A percentile compares a stretch with the other conserved stretches of the same genome.
Conservation (phyloP, 306 rosid genomes). For the Acacia confusa region DNA sequence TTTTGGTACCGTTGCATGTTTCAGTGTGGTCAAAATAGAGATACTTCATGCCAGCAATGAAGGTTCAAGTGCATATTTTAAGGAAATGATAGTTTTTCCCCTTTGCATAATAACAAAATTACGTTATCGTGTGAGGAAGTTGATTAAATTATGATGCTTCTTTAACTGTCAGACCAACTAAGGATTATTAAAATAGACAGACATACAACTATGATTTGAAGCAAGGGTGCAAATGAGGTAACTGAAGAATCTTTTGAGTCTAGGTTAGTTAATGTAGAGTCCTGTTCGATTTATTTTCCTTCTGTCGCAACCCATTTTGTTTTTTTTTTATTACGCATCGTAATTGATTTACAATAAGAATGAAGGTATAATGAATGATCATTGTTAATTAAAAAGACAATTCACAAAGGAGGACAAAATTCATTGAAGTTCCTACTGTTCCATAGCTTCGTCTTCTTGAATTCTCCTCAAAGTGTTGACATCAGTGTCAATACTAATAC, state of each 20-base stretch:
- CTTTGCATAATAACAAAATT: background rate
- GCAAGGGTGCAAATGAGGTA: background rate
- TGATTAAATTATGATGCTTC: background rate
- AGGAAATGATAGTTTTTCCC: background rate
- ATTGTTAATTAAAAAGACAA: background rate
- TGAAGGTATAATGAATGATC: background rate
- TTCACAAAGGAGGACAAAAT: background rate
- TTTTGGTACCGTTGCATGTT: background rate
- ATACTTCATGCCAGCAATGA: background rate
- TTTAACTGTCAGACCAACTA: background rate
- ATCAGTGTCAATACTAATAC: conserved; percentile 50
- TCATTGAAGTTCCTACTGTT: background rate
- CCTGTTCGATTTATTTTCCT: background rate
- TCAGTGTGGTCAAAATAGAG: background rate
- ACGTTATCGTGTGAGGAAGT: background rate
- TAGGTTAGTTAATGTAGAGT: background rate
- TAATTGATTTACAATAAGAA: background rate
- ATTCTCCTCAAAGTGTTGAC: conserved; percentile 30
- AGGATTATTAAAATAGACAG: background rate
- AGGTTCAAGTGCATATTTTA: background rate
- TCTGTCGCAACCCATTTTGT: background rate
- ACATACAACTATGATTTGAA: background rate
- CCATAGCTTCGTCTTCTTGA: conserved; percentile 26
- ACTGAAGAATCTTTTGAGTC: background rate
- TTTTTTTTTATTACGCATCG: background rate